Evolutionary conservation across 352 stramenopile genomes (phyloP).

Genomic region (Peronospora destructor): DNA sequence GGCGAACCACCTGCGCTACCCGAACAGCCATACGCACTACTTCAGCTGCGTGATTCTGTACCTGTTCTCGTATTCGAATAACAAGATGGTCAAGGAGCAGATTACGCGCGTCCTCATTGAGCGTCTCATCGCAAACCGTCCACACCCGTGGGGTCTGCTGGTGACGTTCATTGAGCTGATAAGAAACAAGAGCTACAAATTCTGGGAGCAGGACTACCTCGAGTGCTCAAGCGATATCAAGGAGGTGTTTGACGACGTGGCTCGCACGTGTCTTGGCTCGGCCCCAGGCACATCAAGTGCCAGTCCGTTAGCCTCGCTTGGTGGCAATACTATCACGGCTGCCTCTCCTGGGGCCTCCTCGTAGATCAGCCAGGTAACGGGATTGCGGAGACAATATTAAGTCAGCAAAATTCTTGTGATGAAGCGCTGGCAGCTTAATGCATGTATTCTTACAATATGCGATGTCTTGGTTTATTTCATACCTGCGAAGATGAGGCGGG

Average conservation of each 20-base stretch:
- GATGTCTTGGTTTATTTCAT: too few relatives aligned
- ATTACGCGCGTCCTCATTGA: constrained; percentile 98
- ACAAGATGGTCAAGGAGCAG: constrained; percentile 96
- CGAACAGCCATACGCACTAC: constrained; percentile 99
- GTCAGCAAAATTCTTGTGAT: not conserved
- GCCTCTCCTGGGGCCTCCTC: constrained; percentile 15
- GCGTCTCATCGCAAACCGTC: constrained; percentile 97
- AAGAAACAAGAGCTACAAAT: constrained; percentile 98
- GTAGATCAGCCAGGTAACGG: constrained; percentile 6
- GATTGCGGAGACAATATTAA: not conserved
- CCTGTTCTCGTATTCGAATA: constrained; percentile 95
- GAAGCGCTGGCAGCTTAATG: not conserved
- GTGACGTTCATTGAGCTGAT: constrained; percentile 99
- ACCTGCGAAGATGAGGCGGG: too few relatives aligned
- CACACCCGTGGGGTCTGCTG: constrained; percentile 96
- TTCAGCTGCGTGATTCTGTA: constrained; percentile 98
- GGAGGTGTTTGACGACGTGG: constrained; percentile 97
- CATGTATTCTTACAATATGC: not conserved
- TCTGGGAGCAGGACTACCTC: constrained; percentile 98
- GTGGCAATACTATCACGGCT: constrained; percentile 17
- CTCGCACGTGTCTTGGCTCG: constrained; percentile 88
- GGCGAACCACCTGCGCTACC: constrained; percentile 98
- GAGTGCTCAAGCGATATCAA: constrained; percentile 98
- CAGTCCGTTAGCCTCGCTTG: constrained; percentile 30
- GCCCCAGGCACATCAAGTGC: constrained; percentile 20